Evolutionary conservation across 768 basidiomycete species (phyloP).

Genomic region (Fomitopsis pulvina): DNA sequence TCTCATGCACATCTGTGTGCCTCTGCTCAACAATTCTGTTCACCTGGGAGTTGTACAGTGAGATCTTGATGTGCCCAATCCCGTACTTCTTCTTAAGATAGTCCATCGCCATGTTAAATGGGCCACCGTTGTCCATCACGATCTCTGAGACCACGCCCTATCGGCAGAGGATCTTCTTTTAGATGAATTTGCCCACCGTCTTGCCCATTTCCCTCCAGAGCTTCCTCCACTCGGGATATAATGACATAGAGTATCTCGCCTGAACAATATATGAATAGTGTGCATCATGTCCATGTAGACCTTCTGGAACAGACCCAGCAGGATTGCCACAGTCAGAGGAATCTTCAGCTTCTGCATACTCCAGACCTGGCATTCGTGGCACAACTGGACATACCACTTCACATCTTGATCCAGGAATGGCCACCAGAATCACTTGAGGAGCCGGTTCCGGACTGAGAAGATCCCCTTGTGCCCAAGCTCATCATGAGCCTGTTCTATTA

Average conservation of each 20-base stretch:
- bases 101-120: constrained; percentile 20
- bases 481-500: no score
- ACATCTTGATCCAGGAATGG: constrained; percentile 15
- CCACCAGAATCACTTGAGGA: constrained; percentile 21
- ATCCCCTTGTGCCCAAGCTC: no score
- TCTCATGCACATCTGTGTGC: constrained; percentile 15
- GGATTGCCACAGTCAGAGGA: constrained; percentile 16
- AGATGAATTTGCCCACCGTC: no score
- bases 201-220: no score
- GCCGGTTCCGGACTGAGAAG: no score
- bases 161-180: constrained; percentile 30
- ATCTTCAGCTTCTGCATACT: constrained; percentile 22
- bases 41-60: constrained; percentile 19
- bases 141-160: constrained; percentile 34
- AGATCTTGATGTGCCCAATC: constrained; percentile 30
- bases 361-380: no score
- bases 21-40: constrained; percentile 18
- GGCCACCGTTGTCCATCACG: constrained; percentile 36
- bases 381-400: constrained; percentile 21
- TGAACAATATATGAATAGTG: no score
- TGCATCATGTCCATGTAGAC: constrained; percentile 36
- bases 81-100: constrained; percentile 21
- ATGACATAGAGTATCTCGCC: no score
- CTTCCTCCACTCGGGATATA: no score
- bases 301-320: constrained; percentile 24